Base-by-base conservation (phyloP, 495 filamentous ascomycete species). In the Daldinia loculata region DNA sequence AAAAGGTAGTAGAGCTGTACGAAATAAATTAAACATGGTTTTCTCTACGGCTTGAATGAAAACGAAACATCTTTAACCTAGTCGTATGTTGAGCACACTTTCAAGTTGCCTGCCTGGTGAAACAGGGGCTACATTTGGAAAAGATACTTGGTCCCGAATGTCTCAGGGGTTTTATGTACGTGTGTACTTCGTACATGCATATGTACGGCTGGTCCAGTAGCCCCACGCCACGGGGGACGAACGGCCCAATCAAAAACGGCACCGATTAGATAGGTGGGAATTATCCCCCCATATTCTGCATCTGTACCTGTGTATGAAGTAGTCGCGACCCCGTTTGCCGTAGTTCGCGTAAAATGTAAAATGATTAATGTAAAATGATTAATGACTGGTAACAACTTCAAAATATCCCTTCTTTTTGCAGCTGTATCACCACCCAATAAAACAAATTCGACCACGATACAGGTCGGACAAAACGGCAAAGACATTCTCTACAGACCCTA, bases 271-370 rank as follows among this genome's bases (percentile, higher is more conserved):
- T 66, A 68, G 22, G 24, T 30, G 34, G 24, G 45, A 56, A 58
- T 36, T 48, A 62, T 50, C 55, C 41, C 17, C 43, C 43, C 17
- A 48, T 19, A 22, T 22, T 48, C 43, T 48, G 43, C 17, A 48
- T 11, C 43, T 48, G 15, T 39, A 34, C 15, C 19, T 6, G n/a
- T 45, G 38, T 41, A 36, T 0, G 34, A 36, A 36, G 34, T 50
- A 61, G 71, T 66, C 71, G 71, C 71, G 71, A 70, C 63, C 24
- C 24, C 32, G 61, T 56, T 73, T 74, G 57, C 62, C 53, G 53
- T 73, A 30, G 50, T 32, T 32, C 30, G 30, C 53, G 53, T 56
- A 34, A 27, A 38, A 59, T 60, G 67, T 70, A 63, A 70, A 70
- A 67, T n/a, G n/a, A n/a, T n/a, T n/a, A n/a, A n/a, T 60, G 66